Evolutionary conservation across 768 basidiomycete genomes (phyloP).

Genomic region (Guyanaporus albipodus): DNA sequence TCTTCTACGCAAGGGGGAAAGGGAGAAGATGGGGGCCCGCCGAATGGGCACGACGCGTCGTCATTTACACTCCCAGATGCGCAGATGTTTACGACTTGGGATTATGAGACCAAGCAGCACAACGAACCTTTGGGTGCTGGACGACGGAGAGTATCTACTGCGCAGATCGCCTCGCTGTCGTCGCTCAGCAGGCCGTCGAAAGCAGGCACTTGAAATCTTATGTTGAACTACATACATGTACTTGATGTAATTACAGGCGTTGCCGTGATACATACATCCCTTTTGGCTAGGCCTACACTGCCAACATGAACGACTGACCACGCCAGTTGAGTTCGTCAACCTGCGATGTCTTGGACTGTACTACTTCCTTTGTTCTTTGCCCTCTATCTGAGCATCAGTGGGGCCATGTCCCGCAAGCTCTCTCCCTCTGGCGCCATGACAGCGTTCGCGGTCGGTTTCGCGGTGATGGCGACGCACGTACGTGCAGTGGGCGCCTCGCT

Average conservation of each 20-base stretch:
- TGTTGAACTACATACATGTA: no score
- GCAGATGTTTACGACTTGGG: conserved; percentile 49
- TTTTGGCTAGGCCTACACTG: no score
- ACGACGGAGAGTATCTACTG: conserved; percentile 23
- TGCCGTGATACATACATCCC: no score
- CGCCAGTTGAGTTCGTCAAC: no score
- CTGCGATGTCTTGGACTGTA: conserved; percentile 23
- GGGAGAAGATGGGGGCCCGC: conserved; percentile 18
- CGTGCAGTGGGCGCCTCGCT: conserved; percentile 62
- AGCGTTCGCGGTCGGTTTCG: conserved; percentile 73
- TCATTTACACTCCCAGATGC: conserved; percentile 42
- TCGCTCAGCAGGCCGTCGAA: conserved; percentile 21
- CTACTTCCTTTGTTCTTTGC: conserved; percentile 47
- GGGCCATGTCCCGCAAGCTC: conserved; percentile 68
- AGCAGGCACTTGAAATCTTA: conserved; percentile 19
- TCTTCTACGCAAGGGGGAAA: conserved; percentile 21
- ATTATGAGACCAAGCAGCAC: conserved; percentile 42
- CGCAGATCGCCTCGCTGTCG: conserved; percentile 19
- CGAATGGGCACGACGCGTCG: conserved; percentile 24
- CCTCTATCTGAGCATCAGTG: conserved; percentile 58
- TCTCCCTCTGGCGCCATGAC: conserved; percentile 72
- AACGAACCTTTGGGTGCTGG: conserved; percentile 34
- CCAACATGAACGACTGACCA: no score
- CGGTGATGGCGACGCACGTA: conserved; percentile 64
- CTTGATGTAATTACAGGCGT: no score